Evolutionary conservation across 1,284 basidiomycete species (phyloP).

Genomic region (Albatrellus sp.): DNA sequence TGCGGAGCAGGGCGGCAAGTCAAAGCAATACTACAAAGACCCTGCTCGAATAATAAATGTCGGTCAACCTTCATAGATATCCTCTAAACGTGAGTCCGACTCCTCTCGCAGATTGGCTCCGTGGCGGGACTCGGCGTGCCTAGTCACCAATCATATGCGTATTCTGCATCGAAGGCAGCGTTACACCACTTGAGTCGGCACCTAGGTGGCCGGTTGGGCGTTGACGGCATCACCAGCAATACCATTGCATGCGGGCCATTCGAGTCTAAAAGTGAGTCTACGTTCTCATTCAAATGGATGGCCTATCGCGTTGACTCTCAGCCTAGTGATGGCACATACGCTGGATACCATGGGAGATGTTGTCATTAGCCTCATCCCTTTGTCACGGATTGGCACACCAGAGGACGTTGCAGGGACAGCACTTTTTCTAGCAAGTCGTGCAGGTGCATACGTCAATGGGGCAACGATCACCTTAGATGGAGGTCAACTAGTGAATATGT

Average conservation of each 20-base stretch:
- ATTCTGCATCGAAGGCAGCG: slow-evolving; percentile 54
- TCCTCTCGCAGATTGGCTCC: slow-evolving; percentile 42
- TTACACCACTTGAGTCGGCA: slow-evolving; percentile 52
- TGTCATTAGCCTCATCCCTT: slow-evolving; percentile 35
- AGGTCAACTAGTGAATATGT: slow-evolving; percentile 10
- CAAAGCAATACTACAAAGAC: slow-evolving; percentile 26
- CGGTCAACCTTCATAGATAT: slow-evolving; percentile 11
- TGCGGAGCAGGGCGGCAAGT: slow-evolving; percentile 30
- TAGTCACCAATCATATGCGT: slow-evolving; percentile 54
- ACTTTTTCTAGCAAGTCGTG: slow-evolving; percentile 46
- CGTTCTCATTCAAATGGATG: neutral
- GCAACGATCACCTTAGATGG: slow-evolving; percentile 52
- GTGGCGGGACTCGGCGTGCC: slow-evolving; percentile 46
- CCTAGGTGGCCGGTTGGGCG: slow-evolving; percentile 46
- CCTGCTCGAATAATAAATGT: slow-evolving; percentile 57
- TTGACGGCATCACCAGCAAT: slow-evolving; percentile 53
- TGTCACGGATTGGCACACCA: slow-evolving; percentile 44
- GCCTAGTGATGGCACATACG: slow-evolving; percentile 48
- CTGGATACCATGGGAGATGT: slow-evolving; percentile 34
- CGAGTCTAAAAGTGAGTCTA: slow-evolving; percentile 32
- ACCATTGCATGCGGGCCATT: slow-evolving; percentile 55
- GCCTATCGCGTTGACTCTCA: neutral
- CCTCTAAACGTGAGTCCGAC: neutral
- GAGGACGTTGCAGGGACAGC: slow-evolving; percentile 55
- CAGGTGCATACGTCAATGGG: slow-evolving; percentile 52